Conservation (phyloP, 768 basidiomycete species). For the Artomyces pyxidatus region DNA sequence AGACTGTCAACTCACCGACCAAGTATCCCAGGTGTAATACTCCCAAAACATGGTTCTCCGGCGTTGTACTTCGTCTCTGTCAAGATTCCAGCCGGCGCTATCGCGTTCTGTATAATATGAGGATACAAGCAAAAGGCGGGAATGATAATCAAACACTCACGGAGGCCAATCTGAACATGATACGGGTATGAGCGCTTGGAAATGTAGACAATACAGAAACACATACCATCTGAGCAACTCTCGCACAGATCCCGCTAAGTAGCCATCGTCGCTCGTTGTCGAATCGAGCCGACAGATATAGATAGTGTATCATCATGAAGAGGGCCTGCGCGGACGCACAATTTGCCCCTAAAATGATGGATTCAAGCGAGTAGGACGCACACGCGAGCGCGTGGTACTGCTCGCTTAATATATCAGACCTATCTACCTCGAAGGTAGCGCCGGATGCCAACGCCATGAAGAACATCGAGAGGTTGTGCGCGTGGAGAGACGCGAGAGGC, state of each 20-base stretch:
- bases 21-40: constrained; percentile 26
- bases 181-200: neutral
- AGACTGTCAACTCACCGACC: neutral
- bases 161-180: constrained; percentile 39
- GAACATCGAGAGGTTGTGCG: constrained; percentile 44
- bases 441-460: constrained; percentile 45
- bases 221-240: constrained; percentile 38
- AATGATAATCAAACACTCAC: constrained; percentile 27
- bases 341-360: constrained; percentile 36
- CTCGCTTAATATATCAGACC: too few relatives aligned
- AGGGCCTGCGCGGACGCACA: constrained; percentile 40
- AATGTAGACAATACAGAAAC: neutral
- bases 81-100: constrained; percentile 39
- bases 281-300: constrained; percentile 34
- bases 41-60: constrained; percentile 47
- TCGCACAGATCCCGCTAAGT: constrained; percentile 34
- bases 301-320: constrained; percentile 35
- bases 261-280: constrained; percentile 42
- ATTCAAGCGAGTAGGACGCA: constrained; percentile 39
- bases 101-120: constrained; percentile 36
- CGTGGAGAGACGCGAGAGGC: constrained; percentile 29
- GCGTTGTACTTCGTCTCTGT: constrained; percentile 36
- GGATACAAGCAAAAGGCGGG: neutral
- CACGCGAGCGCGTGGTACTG: constrained; percentile 40
- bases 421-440: constrained; percentile 38